Conservation (phyloP, 306 rosid species). For the Albizia julibrissin region DNA sequence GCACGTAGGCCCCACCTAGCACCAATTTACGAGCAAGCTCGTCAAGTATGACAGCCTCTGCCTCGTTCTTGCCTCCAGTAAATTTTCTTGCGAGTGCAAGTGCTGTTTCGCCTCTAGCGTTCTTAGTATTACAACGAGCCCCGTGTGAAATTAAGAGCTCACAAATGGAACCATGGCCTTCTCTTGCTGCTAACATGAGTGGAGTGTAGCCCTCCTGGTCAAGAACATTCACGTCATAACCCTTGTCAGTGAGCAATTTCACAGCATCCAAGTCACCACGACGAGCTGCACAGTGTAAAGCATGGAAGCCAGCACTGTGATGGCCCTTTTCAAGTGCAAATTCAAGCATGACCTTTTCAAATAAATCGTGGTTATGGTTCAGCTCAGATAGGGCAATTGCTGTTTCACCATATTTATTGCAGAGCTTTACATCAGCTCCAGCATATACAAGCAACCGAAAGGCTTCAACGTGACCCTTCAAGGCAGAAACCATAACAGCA, state of each 20-base stretch:
- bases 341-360: constrained; percentile 91
- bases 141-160: constrained; percentile 67
- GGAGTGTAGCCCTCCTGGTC: constrained; percentile 87
- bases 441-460: constrained; percentile 81
- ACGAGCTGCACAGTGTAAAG: constrained; percentile 89
- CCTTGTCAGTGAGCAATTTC: constrained; percentile 64
- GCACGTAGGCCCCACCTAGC: constrained; percentile 52
- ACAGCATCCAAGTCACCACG: constrained; percentile 81
- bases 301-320: constrained; percentile 69
- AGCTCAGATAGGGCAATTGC: constrained; percentile 62
- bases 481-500: constrained; percentile 78
- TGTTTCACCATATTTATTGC: constrained; percentile 74
- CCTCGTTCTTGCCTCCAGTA: constrained; percentile 38
- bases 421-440: constrained; percentile 79
- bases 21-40: constrained; percentile 72
- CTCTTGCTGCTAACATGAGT: constrained; percentile 91
- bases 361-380: constrained; percentile 60
- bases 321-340: constrained; percentile 83
- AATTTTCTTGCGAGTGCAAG: constrained; percentile 65
- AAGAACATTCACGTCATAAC: constrained; percentile 76
- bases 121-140: constrained; percentile 54
- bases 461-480: constrained; percentile 71
- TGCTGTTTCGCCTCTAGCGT: constrained; percentile 72
- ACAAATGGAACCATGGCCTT: constrained; percentile 73
- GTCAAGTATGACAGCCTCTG: constrained; percentile 65